These are phyloP conservation scores for Erythrophleum ivorense DNA, from an alignment of 331 rosid genomes.

Conservation along the genomic window DNA sequence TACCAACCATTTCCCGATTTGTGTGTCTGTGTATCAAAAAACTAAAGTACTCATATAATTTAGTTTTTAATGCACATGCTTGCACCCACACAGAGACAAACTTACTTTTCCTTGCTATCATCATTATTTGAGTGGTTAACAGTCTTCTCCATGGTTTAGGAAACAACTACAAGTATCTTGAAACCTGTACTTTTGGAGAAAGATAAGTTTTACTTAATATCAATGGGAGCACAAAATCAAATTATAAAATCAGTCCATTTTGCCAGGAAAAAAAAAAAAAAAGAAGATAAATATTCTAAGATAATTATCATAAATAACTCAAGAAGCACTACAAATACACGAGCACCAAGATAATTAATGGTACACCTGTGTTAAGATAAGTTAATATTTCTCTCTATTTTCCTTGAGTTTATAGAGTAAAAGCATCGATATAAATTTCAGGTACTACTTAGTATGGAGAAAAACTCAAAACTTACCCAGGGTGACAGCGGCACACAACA, in stretches of 20 bases:
- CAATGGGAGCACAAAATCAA: not conserved
- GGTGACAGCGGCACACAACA: not conserved
- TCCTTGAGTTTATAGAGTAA: too few relatives aligned
- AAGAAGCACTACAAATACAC: not conserved
- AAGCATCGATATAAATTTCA: not conserved
- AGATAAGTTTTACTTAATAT: not conserved
- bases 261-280: not conserved
- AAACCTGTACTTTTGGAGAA: constrained; percentile 15
- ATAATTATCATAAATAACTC: not conserved
- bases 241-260: not conserved
- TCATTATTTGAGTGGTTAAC: constrained; percentile 11
- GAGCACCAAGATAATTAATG: not conserved
- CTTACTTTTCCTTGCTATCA: constrained; percentile 40
- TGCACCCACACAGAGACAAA: constrained; percentile 6
- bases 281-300: not conserved
- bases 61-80: not conserved
- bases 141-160: constrained; percentile 38
- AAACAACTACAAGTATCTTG: not conserved
- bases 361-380: not conserved
- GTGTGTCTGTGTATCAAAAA: not conserved
- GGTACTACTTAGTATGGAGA: not conserved
- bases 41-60: not conserved
- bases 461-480: not conserved
- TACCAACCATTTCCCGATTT: not conserved
- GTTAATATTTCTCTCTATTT: not conserved